Conservation (phyloP, 495 filamentous ascomycete genomes). For the Durotheca rogersii region DNA sequence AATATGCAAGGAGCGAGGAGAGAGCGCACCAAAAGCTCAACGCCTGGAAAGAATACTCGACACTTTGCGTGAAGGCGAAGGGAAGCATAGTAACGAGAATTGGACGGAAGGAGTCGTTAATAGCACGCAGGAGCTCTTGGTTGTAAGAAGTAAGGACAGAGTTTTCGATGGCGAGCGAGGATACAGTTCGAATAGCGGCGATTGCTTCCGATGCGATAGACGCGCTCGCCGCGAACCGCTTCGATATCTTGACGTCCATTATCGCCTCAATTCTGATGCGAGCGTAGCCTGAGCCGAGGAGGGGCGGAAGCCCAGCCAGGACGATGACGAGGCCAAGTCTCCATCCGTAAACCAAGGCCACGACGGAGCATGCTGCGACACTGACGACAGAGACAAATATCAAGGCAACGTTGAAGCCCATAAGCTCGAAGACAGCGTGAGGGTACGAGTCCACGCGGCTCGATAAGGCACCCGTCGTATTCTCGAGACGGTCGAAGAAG, state of each 20-base stretch:
- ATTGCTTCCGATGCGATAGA: constrained; percentile 55
- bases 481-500: not conserved
- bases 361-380: constrained; percentile 32
- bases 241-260: constrained; percentile 32
- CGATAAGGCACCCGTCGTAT: constrained; percentile 47
- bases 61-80: not conserved
- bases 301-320: constrained; percentile 31
- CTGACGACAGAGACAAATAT: constrained; percentile 35
- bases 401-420: constrained; percentile 41
- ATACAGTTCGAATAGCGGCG: constrained; percentile 56
- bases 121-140: not conserved
- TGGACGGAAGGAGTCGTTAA: constrained; percentile 30
- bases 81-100: not conserved
- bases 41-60: not conserved
- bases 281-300: constrained; percentile 37
- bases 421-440: constrained; percentile 51
- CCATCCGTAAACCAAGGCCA: constrained; percentile 45
- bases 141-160: constrained; percentile 29
- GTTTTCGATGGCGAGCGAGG: constrained; percentile 47
- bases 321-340: constrained; percentile 42
- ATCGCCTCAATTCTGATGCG: constrained; percentile 39
- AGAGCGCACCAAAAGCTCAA: not conserved
- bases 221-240: constrained; percentile 23
- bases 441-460: constrained; percentile 53
- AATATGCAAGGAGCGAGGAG: not conserved